A percentile compares a stretch with the other conserved stretches of the same genome.
These are phyloP conservation scores for Debaryomycetaceae sp. DNA, from an alignment of 1,139 yeast genomes.

Conservation along the genomic window DNA sequence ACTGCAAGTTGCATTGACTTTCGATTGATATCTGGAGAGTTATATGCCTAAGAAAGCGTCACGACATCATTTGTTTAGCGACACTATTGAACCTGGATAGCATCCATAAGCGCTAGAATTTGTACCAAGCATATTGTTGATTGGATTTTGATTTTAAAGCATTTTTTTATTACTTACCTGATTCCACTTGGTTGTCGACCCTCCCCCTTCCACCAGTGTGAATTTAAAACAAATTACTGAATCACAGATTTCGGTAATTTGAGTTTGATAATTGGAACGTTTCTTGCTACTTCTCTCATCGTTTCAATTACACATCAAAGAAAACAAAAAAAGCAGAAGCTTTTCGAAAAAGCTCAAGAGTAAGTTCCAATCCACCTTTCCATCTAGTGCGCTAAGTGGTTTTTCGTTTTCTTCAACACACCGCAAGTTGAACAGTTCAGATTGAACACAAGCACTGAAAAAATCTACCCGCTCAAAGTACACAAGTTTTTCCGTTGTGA, in stretches of 20 bases:
- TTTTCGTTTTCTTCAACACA: neutral
- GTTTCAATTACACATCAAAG: constrained; percentile 28
- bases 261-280: constrained; percentile 33
- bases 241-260: constrained; percentile 1
- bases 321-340: constrained; percentile 1
- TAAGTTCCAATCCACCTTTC: constrained; percentile 41
- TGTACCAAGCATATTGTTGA: neutral
- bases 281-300: constrained; percentile 52
- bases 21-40: constrained; percentile 9
- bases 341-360: constrained; percentile 21
- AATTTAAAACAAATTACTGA: constrained; percentile 1
- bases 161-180: constrained; percentile 12
- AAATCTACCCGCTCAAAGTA: neutral
- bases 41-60: constrained; percentile 48
- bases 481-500: neutral
- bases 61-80: constrained; percentile 34
- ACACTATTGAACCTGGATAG: constrained; percentile 45
- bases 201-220: constrained; percentile 37
- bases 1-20: constrained; percentile 4
- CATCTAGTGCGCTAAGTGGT: constrained; percentile 2
- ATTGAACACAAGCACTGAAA: neutral
- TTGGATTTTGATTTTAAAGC: constrained; percentile 12
- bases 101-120: constrained; percentile 12
- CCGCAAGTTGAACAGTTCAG: neutral
- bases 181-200: constrained; percentile 31